Evolutionary conservation across 495 filamentous ascomycete genomes (phyloP).

Genomic region (Podospora sp.): DNA sequence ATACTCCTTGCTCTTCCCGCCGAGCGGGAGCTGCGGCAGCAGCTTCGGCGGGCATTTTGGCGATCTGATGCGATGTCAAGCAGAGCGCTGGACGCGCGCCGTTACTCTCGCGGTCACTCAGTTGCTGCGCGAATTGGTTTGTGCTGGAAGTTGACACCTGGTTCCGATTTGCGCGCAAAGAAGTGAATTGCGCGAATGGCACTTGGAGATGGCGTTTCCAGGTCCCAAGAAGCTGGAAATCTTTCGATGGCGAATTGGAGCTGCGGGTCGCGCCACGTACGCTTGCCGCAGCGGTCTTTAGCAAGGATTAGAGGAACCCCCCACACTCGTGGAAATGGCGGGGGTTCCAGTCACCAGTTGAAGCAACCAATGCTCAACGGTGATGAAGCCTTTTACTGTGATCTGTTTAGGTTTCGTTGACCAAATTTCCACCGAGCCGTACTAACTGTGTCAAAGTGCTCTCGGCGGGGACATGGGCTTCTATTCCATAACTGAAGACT

Average conservation of each 20-base stretch:
- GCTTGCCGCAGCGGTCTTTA: not conserved
- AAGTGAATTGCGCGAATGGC: not conserved
- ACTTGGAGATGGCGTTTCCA: not conserved
- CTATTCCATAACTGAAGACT: no score
- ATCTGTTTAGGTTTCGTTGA: no score
- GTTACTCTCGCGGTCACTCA: not conserved
- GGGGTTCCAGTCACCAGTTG: not conserved
- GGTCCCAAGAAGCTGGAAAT: not conserved
- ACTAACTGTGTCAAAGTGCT: no score
- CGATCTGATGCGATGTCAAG: not conserved
- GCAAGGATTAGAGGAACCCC: not conserved
- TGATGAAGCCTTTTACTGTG: no score
- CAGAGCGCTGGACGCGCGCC: not conserved
- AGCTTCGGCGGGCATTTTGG: slow-evolving; percentile 44
- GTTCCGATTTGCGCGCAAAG: not conserved
- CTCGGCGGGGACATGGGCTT: no score
- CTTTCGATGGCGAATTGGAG: slow-evolving; percentile 7
- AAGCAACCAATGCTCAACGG: not conserved
- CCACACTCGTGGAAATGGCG: not conserved
- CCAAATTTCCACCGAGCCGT: no score
- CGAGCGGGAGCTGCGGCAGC: slow-evolving; percentile 30
- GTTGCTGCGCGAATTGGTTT: not conserved
- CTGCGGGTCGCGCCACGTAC: slow-evolving; percentile 2
- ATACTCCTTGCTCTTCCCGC: slow-evolving; percentile 43
- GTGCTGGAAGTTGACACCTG: not conserved